Evolutionary conservation across 2,329 filamentous ascomycete species (phyloP), one percentile per base, ranked within the genome.

Genomic region (Paraphoma sp.): DNA sequence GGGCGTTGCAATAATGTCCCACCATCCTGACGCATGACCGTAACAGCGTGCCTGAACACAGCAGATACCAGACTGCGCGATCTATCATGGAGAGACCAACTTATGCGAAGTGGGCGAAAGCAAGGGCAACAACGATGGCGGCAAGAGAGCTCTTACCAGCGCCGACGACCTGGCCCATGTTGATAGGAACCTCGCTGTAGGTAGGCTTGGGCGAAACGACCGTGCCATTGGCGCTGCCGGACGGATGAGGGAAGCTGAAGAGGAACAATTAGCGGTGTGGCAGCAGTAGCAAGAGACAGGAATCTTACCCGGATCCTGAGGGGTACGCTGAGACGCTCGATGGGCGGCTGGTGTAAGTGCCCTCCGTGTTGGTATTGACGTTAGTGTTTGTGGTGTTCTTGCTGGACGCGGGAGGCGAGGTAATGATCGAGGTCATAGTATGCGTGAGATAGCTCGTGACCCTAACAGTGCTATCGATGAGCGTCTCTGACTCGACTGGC

Each of bases 101-200:
- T 62, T 64, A 72, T 59, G 63, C 63, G 55, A 71, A 63, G 54
- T 65, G 63, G n/a, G 64, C 64, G 45, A 73, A 69, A 5, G 56
- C 63, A 45, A 74, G 51, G 23, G 70, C 63, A 17, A 72, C 57
- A 40, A 69, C 56, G 42, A 73, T 67, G 40, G 69, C 69, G 38
- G 58, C 64, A 38, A 72, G 51, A 8, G 68, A 67, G 41, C 65
- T 63, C 61, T 65, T 69, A 36, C 66, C 60, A 16, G 58, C 59
- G n/a, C 61, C 53, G 11, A 71, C 47, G 10, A 63, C 29, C 31
- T 67, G 60, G 23, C 65, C 70, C 31, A 61, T 59, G 49, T 70
- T 74, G 62, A 64, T 54, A 4, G 66, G 65, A 2, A 65, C 45
- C 29, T 64, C 60, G 45, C 67, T 62, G 55, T 62, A 67, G 14